Conservation (phyloP, 176 grass and related monocot genomes). For the Bolboschoenus planiculmis region DNA sequence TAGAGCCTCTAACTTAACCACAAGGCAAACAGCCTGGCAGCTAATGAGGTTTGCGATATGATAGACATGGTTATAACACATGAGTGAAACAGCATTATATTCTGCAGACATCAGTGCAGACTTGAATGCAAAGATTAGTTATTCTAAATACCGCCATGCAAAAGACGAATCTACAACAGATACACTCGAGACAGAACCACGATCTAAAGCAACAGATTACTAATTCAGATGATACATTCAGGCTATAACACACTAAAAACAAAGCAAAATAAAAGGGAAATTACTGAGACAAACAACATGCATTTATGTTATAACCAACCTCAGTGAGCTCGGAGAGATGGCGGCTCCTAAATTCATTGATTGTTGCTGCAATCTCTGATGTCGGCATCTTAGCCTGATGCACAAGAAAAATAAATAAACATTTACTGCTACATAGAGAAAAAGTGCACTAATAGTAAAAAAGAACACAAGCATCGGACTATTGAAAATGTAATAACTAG, state of each 20-base stretch:
- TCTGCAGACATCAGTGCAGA: background rate
- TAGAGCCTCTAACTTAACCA: background rate
- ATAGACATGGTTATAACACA: background rate
- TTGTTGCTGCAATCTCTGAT: constrained; percentile 88
- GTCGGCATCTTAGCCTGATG: constrained; percentile 83
- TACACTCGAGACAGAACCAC: background rate
- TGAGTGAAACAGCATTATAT: background rate
- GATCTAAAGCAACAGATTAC: constrained; percentile 8
- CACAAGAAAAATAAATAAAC: constrained; percentile 2
- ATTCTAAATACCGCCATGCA: background rate
- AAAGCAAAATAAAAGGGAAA: background rate
- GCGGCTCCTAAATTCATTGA: constrained; percentile 83
- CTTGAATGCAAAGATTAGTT: background rate
- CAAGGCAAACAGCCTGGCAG: background rate
- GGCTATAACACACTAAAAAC: background rate
- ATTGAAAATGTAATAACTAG: background rate
- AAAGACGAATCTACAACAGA: background rate
- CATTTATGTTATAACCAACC: constrained; percentile 33
- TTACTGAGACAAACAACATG: background rate
- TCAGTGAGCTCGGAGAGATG: constrained; percentile 95
- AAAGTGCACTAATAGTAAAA: background rate
- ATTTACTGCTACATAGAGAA: background rate
- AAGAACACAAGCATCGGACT: background rate
- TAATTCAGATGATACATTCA: constrained; percentile 11
- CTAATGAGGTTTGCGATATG: background rate